Evolutionary conservation across 106 monocot genomes (phyloP).

Genomic region (Triglochin maritima): DNA sequence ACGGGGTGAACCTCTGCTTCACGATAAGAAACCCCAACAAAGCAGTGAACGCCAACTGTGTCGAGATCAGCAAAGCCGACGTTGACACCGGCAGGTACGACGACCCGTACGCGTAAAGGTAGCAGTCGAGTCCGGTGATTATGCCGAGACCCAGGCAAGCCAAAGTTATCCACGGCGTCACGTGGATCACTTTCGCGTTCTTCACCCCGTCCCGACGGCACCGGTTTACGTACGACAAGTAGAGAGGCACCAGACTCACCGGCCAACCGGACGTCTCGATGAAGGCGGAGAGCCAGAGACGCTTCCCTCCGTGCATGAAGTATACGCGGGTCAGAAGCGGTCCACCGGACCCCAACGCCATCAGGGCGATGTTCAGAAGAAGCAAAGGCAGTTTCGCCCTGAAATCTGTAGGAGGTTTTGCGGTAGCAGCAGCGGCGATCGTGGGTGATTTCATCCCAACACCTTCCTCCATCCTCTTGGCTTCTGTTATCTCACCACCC

Average conservation of each 20-base stretch:
- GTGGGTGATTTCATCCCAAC: no score
- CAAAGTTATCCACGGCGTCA: slow-evolving; percentile 6
- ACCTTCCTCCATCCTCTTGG: no score
- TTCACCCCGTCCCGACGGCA: neutral
- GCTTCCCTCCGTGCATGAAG: slow-evolving; percentile 54
- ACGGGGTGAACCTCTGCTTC: slow-evolving; percentile 13
- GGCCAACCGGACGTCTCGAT: slow-evolving; percentile 45
- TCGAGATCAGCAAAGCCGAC: slow-evolving; percentile 6
- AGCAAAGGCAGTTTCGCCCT: slow-evolving; percentile 3
- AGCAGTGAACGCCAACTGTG: slow-evolving; percentile 15
- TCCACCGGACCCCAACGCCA: slow-evolving; percentile 28
- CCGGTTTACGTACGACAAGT: slow-evolving; percentile 12
- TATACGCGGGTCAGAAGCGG: slow-evolving; percentile 58
- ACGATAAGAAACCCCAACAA: slow-evolving; percentile 16
- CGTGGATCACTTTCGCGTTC: neutral
- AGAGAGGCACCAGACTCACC: slow-evolving; percentile 24
- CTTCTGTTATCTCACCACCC: no score
- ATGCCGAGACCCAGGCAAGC: slow-evolving; percentile 20
- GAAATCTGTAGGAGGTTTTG: no score
- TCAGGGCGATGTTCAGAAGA: slow-evolving; percentile 19
- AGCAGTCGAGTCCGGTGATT: slow-evolving; percentile 17
- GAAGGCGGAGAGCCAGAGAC: slow-evolving; percentile 54
- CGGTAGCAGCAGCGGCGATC: no score
- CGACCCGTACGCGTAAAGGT: slow-evolving; percentile 4
- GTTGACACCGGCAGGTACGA: slow-evolving; percentile 17